A percentile compares a stretch with the other conserved stretches of the same genome.
These are phyloP conservation scores for Alnus rubra DNA, from an alignment of 306 rosid species.

Conservation along the genomic window DNA sequence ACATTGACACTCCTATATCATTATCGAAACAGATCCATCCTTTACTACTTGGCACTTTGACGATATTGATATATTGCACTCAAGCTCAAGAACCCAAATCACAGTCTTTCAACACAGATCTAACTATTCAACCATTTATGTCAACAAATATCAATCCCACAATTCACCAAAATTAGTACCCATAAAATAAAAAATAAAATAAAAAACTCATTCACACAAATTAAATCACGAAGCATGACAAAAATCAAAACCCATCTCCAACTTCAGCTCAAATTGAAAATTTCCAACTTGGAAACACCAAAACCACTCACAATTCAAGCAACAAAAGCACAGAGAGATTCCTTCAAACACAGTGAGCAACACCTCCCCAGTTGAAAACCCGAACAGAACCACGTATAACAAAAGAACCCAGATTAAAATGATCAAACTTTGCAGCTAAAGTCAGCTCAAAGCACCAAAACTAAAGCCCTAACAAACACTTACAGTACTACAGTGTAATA, in stretches of 20 bases:
- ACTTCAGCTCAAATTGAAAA: conserved; percentile 14
- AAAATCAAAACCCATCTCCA: conserved; percentile 13
- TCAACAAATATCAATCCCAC: conserved; percentile 1
- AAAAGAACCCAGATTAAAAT: neutral
- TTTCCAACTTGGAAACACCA: conserved; percentile 4
- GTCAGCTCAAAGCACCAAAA: conserved; percentile 14
- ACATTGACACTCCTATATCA: neutral
- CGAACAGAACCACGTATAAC: neutral
- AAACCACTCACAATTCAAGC: conserved; percentile 4
- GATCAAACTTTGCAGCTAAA: neutral
- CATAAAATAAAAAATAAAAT: neutral
- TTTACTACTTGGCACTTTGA: neutral
- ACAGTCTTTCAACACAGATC: conserved; percentile 45
- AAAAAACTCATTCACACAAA: conserved; percentile 10
- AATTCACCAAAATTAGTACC: neutral
- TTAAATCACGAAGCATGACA: neutral
- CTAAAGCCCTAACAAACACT: conserved; percentile 22
- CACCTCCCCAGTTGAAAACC: conserved; percentile 4
- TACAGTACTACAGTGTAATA: neutral
- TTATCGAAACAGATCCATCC: conserved; percentile 18
- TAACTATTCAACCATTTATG: conserved; percentile 32
- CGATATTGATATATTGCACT: neutral
- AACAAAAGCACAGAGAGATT: neutral
- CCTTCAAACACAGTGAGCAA: neutral
- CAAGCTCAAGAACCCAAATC: conserved; percentile 31